phyloP scores from a whole-genome alignment of 108 stramenopile species.

The Nannochloropsis granulata region DNA sequence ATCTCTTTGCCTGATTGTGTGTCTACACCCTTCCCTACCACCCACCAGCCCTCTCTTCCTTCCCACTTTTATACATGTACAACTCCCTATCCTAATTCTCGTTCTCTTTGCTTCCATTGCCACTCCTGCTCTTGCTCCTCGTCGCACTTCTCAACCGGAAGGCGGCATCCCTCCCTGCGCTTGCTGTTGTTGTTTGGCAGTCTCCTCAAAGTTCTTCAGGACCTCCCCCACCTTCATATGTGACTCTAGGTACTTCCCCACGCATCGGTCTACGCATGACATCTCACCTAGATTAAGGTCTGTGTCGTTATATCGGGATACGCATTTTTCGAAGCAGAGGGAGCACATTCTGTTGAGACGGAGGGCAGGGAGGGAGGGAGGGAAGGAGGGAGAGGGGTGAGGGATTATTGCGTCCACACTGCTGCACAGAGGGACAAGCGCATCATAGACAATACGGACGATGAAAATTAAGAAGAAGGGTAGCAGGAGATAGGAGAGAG shows the following conservation, averaged over 20 bases:
- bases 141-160: background rate
- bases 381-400: background rate
- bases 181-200: background rate
- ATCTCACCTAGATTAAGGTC: conserved; percentile 13
- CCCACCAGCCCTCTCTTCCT: too few species aligned
- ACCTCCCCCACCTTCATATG: conserved; percentile 7
- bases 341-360: conserved; percentile 1
- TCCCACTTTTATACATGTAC: too few species aligned
- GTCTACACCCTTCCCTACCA: too few species aligned
- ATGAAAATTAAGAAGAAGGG: too few species aligned
- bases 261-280: conserved; percentile 11
- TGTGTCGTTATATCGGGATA: background rate
- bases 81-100: too few species aligned
- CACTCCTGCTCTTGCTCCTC: too few species aligned
- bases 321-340: conserved; percentile 9
- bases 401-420: too few species aligned
- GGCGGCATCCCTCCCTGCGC: background rate
- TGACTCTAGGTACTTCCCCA: conserved; percentile 9
- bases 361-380: background rate
- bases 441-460: too few species aligned
- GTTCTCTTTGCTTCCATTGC: too few species aligned
- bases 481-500: too few species aligned
- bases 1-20: too few species aligned
- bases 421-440: too few species aligned
- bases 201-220: background rate